These are phyloP conservation scores for Beauveria scarabaeidicola DNA, from an alignment of 2,329 filamentous ascomycete species.

Conservation along the genomic window DNA sequence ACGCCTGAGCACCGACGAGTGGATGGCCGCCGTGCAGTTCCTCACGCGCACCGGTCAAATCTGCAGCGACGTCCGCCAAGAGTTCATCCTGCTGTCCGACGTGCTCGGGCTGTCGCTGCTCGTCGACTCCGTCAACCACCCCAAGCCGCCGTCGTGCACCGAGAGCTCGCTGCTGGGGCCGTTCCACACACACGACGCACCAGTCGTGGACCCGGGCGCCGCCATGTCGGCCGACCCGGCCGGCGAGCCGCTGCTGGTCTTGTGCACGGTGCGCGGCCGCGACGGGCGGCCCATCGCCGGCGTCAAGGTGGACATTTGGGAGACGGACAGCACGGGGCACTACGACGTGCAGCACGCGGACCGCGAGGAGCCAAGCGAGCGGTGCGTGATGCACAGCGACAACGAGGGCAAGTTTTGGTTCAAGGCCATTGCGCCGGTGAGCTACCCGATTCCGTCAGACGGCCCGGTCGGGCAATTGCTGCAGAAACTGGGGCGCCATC, in stretches of 20 bases:
- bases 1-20: conserved; percentile 61
- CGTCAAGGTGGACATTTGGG: conserved; percentile 70
- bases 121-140: conserved; percentile 69
- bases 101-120: conserved; percentile 66
- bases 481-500: conserved; percentile 58
- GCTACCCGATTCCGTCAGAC: conserved; percentile 78
- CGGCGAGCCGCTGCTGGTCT: conserved; percentile 57
- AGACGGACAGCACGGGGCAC: conserved; percentile 64
- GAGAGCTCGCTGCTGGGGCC: conserved; percentile 73
- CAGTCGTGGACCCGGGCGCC: conserved; percentile 40
- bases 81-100: conserved; percentile 71
- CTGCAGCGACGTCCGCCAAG: conserved; percentile 58
- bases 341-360: conserved; percentile 68
- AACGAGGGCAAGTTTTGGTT: conserved; percentile 59
- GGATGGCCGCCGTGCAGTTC: conserved; percentile 63
- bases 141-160: conserved; percentile 57
- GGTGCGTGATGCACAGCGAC: conserved; percentile 22
- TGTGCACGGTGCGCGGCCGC: conserved; percentile 58
- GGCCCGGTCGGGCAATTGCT: conserved; percentile 72
- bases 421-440: conserved; percentile 73
- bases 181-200: conserved; percentile 70
- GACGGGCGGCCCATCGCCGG: conserved; percentile 48
- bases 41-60: conserved; percentile 61
- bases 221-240: conserved; percentile 54
- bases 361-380: conserved; percentile 32